Evolutionary conservation across 2,329 filamentous ascomycete species (phyloP), one percentile per base, ranked within the genome.

Genomic region (Ophiostoma sp.): DNA sequence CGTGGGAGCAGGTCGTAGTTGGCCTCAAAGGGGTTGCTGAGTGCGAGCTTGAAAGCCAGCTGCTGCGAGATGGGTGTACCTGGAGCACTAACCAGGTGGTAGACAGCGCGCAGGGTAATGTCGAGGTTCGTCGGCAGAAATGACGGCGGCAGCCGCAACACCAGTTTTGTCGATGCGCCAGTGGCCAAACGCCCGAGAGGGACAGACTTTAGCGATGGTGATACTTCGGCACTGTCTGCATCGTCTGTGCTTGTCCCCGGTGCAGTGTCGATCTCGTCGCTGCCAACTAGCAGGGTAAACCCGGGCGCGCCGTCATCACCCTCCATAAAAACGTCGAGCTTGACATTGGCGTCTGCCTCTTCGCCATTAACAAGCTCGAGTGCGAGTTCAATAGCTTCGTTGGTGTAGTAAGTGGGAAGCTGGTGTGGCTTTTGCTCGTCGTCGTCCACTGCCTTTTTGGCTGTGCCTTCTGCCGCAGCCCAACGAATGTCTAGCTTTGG

Each of bases 21-120:
- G 16, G 93, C 91, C 78, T 97, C 93, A 74, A 99, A 98, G 0
- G 94, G 92, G 65, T 87, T 89, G 67, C 92, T 87, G 68, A 97
- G 84, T 49, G 87, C 85, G 5, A 98, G 77, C 67, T 89, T 87
- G 52, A 90, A 83, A 0, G 86, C 83, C 36, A 89, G 79, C 2
- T 84, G 86, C 77, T 96, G 94, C 49, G 88, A 87, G 52, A 98
- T 89, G 1, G 89, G 88, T 1, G 93, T 97, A 66, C 90, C 89
- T 0, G 87, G 81, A 75, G 98, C 93, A 5, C 91, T 90, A 2
- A 88, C 81, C 1, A 98, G 82, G 74, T 90, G 87, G 76, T 99
- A 99, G 6, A 87, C 83, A 1, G 90, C 87, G 72, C 88, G 89
- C 64, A 97, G 78, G 40, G 89, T 87, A 44, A 97, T 72, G 16